phyloP scores from a whole-genome alignment of 1,284 basidiomycete genomes.

The Amylostereum areolatum region DNA sequence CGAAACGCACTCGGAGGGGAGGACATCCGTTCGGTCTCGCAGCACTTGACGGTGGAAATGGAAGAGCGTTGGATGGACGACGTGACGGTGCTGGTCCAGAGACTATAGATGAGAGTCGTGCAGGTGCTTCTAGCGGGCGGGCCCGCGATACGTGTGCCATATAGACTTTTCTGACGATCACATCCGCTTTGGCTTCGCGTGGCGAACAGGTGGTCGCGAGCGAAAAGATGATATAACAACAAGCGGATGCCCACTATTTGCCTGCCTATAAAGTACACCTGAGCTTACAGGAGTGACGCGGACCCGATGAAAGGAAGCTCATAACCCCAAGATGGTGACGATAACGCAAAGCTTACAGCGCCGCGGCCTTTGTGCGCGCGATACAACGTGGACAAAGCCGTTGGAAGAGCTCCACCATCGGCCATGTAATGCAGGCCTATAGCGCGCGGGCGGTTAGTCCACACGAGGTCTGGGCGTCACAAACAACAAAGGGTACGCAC shows the following conservation, averaged over 20 bases:
- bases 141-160: too few species aligned
- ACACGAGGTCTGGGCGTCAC: slow-evolving; percentile 8
- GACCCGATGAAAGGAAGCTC: too few species aligned
- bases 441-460: slow-evolving; percentile 1
- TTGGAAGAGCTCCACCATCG: slow-evolving; percentile 64
- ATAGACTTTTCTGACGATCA: too few species aligned
- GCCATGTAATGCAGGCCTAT: slow-evolving; percentile 64
- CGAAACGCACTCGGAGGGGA: slow-evolving; percentile 53
- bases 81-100: slow-evolving; percentile 50
- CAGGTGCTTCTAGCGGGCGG: too few species aligned
- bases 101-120: slow-evolving; percentile 5
- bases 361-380: slow-evolving; percentile 22
- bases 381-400: slow-evolving; percentile 52
- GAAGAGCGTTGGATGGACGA: slow-evolving; percentile 64
- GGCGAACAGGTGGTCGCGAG: too few species aligned
- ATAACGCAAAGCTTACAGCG: too few species aligned
- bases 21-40: slow-evolving; percentile 43
- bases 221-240: too few species aligned
- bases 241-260: too few species aligned
- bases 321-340: too few species aligned
- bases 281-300: too few species aligned
- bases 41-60: slow-evolving; percentile 58
- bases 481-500: slow-evolving; percentile 33
- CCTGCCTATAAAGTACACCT: too few species aligned
- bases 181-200: too few species aligned